Conservation (phyloP, 352 stramenopile species). For the Pseudoperonospora humuli region DNA sequence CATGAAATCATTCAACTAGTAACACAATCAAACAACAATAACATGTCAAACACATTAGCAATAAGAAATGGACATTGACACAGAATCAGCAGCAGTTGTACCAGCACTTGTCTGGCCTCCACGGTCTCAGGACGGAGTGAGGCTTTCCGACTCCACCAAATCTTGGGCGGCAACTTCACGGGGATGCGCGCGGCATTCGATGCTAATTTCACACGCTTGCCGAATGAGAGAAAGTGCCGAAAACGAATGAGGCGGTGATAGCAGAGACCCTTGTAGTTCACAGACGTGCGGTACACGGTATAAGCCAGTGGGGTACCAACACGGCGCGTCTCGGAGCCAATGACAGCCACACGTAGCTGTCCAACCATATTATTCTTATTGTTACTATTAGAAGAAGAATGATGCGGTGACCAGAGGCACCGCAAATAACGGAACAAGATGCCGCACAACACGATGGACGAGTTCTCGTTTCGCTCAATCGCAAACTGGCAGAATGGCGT, state of each 20-base stretch:
- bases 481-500: constrained; percentile 21
- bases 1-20: constrained; percentile 64
- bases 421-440: constrained; percentile 15
- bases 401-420: constrained; percentile 2
- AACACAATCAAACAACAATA: background rate
- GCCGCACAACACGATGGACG: constrained; percentile 6
- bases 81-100: constrained; percentile 14
- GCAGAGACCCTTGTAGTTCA: constrained; percentile 55
- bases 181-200: constrained; percentile 7
- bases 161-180: constrained; percentile 38
- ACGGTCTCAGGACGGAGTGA: constrained; percentile 50
- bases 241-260: constrained; percentile 67
- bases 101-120: constrained; percentile 59
- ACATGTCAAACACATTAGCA: background rate
- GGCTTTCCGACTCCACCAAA: constrained; percentile 49
- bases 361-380: constrained; percentile 18
- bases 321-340: constrained; percentile 47
- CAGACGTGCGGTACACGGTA: constrained; percentile 66
- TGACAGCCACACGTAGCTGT: constrained; percentile 54
- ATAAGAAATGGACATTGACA: background rate
- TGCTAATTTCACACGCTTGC: constrained; percentile 35
- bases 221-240: constrained; percentile 50
- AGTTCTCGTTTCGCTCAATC: constrained; percentile 6
- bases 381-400: constrained; percentile 1
- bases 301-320: constrained; percentile 33